Evolutionary conservation across 1,284 basidiomycete species (phyloP), one percentile per base, ranked within the genome.

Genomic region (Taiwanofungus camphoratus): DNA sequence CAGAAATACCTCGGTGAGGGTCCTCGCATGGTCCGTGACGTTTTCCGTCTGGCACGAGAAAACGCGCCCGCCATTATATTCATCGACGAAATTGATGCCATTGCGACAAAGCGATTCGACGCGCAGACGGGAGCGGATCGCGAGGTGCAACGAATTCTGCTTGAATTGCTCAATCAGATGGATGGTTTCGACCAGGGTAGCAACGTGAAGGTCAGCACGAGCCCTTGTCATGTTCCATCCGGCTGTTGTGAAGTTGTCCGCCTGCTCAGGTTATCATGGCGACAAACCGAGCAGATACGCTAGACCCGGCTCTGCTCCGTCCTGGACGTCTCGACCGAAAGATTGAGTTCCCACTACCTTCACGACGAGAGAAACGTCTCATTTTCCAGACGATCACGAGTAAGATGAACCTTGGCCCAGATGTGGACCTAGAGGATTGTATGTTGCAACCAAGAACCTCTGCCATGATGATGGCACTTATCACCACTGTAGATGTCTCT

Each of bases 1-100:
- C 95, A 99, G 68, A 99, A 99, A 66, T 99, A 99, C 61, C 81
- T 99, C 3, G 96, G 96, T 59, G 96, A 99, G 72, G 96, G 96
- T 35, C 96, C 96, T 38, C 89, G 96, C 53, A 99, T 99, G 96
- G 96, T 99, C 48, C 86, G 96, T 59, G 96, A 99, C 62, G 96
- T 99, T 45, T 99, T 99, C 77, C 80, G 96, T 46, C 78, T 99
- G 37, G 96, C 96, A 31, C 75, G 96, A 53, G 96, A 99, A 67
- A 99, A 99, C 59, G 79, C 95, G 0, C 96, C 96, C 1, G 85
- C 92, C 34, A 99, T 99, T 64, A 99, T 99, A 67, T 99, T 99
- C 69, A 99, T 99, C 61, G 95, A 98, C 63, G 95, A 99, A 64
- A 94, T 99, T 51, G 96, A 99, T 59, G 96, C 96, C 16, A 99